Conservation (phyloP, 176 grass and related monocot species). For the Miscanthus lutarioriparius region DNA sequence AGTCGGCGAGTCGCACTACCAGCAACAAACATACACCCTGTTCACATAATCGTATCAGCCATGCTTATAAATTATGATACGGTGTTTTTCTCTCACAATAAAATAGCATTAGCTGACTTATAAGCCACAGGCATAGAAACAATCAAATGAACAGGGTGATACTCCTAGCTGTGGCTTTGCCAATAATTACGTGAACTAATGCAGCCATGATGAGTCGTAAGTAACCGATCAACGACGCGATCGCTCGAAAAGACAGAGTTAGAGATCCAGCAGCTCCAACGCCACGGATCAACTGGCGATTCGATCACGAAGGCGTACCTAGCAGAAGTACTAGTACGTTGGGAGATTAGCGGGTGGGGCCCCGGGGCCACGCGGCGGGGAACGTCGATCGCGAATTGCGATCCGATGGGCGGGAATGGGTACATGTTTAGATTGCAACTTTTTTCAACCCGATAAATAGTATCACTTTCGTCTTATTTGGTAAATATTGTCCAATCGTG, state of each 20-base stretch:
- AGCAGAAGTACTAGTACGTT: neutral
- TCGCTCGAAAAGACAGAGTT: slow-evolving; percentile 19
- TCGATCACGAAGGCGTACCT: neutral
- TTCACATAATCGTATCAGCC: too few relatives aligned
- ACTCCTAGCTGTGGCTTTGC: neutral
- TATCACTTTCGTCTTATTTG: too few relatives aligned
- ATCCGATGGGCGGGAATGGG: too few relatives aligned
- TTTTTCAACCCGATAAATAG: too few relatives aligned
- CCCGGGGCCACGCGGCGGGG: neutral
- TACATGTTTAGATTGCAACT: too few relatives aligned
- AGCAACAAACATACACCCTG: neutral
- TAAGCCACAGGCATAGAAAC: too few relatives aligned
- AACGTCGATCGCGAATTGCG: neutral
- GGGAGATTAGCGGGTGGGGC: neutral
- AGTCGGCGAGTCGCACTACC: neutral
- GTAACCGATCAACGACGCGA: neutral
- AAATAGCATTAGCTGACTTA: too few relatives aligned
- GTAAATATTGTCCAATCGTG: too few relatives aligned
- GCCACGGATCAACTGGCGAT: neutral
- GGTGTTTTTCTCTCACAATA: too few relatives aligned
- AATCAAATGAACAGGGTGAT: too few relatives aligned
- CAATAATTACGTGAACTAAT: neutral
- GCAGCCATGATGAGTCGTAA: neutral
- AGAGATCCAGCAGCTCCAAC: neutral
- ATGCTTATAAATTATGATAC: too few relatives aligned